Conservation (phyloP, 768 basidiomycete genomes). For the Russula vinacea region DNA sequence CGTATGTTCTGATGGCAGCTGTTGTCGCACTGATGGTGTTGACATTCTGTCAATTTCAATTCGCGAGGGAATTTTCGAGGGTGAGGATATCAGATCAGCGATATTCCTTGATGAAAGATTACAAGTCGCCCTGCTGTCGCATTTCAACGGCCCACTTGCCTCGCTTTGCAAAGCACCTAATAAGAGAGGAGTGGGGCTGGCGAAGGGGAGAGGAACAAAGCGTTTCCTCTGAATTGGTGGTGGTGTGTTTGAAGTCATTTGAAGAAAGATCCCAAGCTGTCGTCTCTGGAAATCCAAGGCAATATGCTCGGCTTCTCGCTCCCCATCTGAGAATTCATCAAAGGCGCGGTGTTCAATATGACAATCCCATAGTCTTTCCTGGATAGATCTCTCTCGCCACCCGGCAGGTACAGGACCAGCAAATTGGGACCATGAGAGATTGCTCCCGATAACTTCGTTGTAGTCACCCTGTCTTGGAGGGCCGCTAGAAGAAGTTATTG, state of each 20-base stretch:
- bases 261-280: constrained; percentile 5
- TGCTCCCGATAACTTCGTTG: constrained; percentile 12
- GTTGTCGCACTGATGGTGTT: constrained; percentile 5
- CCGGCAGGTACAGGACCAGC: constrained; percentile 21
- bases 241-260: background rate
- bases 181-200: background rate
- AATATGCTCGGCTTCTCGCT: constrained; percentile 14
- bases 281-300: constrained; percentile 19
- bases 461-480: constrained; percentile 21
- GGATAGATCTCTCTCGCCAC: constrained; percentile 18
- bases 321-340: constrained; percentile 13
- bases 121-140: background rate
- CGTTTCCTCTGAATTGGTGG: constrained; percentile 13
- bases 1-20: background rate
- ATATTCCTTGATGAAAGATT: background rate
- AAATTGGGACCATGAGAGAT: constrained; percentile 25
- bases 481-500: constrained; percentile 4
- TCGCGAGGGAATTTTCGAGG: background rate
- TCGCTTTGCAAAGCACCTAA: background rate
- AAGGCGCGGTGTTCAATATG: constrained; percentile 7
- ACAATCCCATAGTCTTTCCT: constrained; percentile 18
- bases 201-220: constrained; percentile 7
- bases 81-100: background rate
- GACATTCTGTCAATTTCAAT: background rate
- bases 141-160: too few species aligned